Conservation (phyloP, 2,329 filamentous ascomycete genomes). For the Stylonectria norvegica region DNA sequence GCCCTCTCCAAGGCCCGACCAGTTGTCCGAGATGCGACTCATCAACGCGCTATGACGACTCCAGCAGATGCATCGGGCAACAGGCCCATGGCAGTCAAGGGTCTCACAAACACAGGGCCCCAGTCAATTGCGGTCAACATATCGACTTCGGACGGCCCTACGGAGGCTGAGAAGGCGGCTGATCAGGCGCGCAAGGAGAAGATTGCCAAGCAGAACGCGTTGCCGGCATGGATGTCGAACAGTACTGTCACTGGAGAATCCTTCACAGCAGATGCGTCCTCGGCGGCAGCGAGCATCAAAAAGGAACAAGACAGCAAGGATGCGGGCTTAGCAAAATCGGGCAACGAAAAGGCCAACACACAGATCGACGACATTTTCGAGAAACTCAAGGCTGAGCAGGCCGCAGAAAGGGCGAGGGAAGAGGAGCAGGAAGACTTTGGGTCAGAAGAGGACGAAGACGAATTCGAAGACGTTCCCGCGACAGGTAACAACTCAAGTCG, state of each 20-base stretch:
- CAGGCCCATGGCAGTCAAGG: conserved; percentile 66
- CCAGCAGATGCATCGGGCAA: conserved; percentile 52
- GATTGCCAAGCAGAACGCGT: conserved; percentile 63
- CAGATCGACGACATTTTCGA: conserved; percentile 67
- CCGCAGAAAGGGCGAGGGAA: conserved; percentile 38
- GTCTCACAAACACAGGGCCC: conserved; percentile 62
- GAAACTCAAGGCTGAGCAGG: conserved; percentile 60
- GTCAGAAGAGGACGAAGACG: conserved; percentile 40
- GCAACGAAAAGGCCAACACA: conserved; percentile 51
- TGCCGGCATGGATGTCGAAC: conserved; percentile 69
- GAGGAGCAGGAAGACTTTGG: conserved; percentile 29
- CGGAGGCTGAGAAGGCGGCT: conserved; percentile 63
- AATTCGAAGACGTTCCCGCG: conserved; percentile 51
- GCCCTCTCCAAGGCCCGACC: conserved; percentile 62
- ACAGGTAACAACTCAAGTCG: conserved; percentile 30
- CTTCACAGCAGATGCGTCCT: conserved; percentile 40
- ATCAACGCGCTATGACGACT: conserved; percentile 60
- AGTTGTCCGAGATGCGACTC: conserved; percentile 62
- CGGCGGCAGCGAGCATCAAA: conserved; percentile 25
- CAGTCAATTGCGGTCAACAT: conserved; percentile 69
- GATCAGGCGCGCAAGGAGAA: conserved; percentile 64
- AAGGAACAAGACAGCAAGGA: conserved; percentile 48
- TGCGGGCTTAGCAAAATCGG: conserved; percentile 33
- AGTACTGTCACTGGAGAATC: conserved; percentile 65
- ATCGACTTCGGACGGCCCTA: conserved; percentile 61